These are phyloP conservation scores for Hibiscus trionum DNA, from an alignment of 345 rosid genomes.

Conservation along the genomic window DNA sequence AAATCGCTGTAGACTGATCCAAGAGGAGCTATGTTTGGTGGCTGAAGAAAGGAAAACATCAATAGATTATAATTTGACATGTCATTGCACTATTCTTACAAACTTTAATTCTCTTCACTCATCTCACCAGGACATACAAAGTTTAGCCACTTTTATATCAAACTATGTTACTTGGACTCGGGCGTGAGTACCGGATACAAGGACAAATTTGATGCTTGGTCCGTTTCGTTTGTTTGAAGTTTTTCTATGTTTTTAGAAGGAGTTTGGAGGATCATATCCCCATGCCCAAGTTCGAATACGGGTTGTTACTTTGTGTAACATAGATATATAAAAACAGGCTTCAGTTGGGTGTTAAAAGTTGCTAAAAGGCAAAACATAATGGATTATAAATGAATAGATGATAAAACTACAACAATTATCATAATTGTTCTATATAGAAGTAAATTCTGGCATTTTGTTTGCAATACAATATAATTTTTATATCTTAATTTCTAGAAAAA, in stretches of 20 bases:
- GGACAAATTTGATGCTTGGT: background rate
- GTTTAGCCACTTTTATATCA: background rate
- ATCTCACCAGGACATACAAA: background rate
- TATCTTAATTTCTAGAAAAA: background rate
- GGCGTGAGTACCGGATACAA: background rate
- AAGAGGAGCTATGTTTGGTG: constrained; percentile 50
- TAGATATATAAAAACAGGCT: background rate
- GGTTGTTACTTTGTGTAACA: no score
- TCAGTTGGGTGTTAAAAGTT: background rate
- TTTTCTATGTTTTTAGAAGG: background rate
- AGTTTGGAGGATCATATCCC: background rate
- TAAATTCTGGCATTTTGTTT: background rate
- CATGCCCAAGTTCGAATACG: no score
- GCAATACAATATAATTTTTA: background rate
- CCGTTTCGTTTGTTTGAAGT: background rate
- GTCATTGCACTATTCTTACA: background rate
- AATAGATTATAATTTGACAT: background rate
- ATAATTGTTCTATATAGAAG: background rate
- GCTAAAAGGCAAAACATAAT: background rate
- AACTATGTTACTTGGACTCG: background rate
- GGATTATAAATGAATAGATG: background rate
- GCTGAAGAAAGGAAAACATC: constrained; percentile 35
- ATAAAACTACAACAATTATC: background rate
- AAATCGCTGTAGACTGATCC: constrained; percentile 62
- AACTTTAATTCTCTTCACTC: background rate